These are phyloP conservation scores for Kwoniella bestiolae DNA, from an alignment of 768 basidiomycete species.

Conservation along the genomic window DNA sequence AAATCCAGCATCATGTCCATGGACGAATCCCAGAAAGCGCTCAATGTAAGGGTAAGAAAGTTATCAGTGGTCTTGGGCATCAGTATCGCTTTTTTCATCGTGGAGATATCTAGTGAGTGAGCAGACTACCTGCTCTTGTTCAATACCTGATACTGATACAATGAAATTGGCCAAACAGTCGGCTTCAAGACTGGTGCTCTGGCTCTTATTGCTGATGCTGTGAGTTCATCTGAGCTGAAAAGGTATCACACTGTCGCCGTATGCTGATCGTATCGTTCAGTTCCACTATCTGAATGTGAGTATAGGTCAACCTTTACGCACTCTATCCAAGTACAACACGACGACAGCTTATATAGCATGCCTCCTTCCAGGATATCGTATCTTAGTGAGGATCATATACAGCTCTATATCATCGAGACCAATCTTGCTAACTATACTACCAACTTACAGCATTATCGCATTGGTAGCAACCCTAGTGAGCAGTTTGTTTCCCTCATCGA, in stretches of 20 bases:
- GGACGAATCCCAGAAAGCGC: conserved; percentile 4
- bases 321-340: not conserved
- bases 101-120: conserved; percentile 62
- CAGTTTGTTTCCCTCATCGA: not conserved
- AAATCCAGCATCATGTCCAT: not conserved
- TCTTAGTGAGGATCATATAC: conserved; percentile 16
- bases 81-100: conserved; percentile 62
- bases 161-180: conserved; percentile 57
- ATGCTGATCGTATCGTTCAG: conserved; percentile 48
- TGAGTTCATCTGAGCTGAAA: conserved; percentile 59
- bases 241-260: conserved; percentile 4
- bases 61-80: conserved; percentile 60
- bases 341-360: not conserved
- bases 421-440: not conserved
- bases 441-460: not conserved
- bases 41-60: conserved; percentile 4
- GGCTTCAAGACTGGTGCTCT: conserved; percentile 66
- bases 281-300: conserved; percentile 66
- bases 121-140: not conserved
- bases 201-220: conserved; percentile 66
- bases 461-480: conserved; percentile 5
- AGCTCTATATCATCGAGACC: conserved; percentile 59
- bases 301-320: no score
- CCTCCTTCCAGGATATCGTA: conserved; percentile 11
- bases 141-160: not conserved